Evolutionary conservation across 192 early-diverging fungal genomes (phyloP).

Genomic region (Entomortierella parvispora): DNA sequence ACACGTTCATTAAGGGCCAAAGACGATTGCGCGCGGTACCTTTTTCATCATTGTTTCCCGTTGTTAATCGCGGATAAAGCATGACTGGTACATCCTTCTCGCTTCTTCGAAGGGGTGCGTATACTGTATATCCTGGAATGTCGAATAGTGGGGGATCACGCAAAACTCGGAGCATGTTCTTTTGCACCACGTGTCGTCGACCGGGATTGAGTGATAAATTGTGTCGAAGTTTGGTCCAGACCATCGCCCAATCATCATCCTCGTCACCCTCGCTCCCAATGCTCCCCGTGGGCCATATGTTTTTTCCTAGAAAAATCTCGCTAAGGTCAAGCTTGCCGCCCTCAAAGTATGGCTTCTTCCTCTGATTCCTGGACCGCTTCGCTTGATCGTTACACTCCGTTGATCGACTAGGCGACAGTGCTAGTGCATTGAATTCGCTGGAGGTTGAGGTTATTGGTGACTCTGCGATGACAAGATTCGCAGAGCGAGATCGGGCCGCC

Average conservation of each 20-base stretch:
- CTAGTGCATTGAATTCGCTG: too few species aligned
- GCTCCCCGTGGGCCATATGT: background rate
- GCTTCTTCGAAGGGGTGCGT: constrained; percentile 17
- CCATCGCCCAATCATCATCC: constrained; percentile 17
- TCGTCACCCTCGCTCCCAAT: constrained; percentile 9
- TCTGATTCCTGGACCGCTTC: too few species aligned
- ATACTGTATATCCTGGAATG: constrained; percentile 12
- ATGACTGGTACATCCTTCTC: constrained; percentile 29
- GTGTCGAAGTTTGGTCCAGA: background rate
- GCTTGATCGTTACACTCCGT: too few species aligned
- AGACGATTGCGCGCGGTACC: background rate
- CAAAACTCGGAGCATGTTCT: constrained; percentile 30
- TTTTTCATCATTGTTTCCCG: background rate
- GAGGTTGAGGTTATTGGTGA: too few species aligned
- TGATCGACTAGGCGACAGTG: too few species aligned
- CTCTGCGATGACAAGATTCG: too few species aligned
- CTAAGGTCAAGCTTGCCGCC: background rate
- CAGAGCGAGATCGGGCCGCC: too few species aligned
- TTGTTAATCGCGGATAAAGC: background rate
- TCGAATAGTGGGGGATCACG: constrained; percentile 29
- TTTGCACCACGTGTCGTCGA: constrained; percentile 11
- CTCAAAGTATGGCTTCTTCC: background rate
- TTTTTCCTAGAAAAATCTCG: constrained; percentile 21
- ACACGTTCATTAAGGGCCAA: too few species aligned
- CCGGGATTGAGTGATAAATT: background rate